Conservation (phyloP, 257 asterid genomes). For the Verbascum thapsus region DNA sequence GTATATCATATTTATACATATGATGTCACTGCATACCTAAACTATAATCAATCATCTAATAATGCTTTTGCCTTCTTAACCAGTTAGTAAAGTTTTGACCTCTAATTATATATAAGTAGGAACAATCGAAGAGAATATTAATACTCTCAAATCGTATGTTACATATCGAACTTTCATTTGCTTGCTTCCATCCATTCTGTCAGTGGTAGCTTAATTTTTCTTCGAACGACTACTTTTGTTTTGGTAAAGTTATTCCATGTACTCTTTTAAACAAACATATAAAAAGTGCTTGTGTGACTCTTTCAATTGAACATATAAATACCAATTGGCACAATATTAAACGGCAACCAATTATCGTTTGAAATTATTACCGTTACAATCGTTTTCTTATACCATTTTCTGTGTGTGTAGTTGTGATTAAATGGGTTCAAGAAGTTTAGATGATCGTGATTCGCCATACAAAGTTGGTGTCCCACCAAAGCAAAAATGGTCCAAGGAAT, state of each 20-base stretch:
- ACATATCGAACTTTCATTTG: slow-evolving; percentile 31
- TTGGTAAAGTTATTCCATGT: slow-evolving; percentile 1
- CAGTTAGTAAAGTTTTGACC: slow-evolving; percentile 30
- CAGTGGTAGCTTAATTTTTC: slow-evolving; percentile 21
- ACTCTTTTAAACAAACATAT: neutral
- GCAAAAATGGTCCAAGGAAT: slow-evolving; percentile 64
- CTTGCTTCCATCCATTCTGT: slow-evolving; percentile 35
- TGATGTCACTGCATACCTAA: slow-evolving; percentile 34
- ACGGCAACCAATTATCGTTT: slow-evolving; percentile 18
- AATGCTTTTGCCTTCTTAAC: slow-evolving; percentile 27
- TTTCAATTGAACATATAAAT: slow-evolving; percentile 21
- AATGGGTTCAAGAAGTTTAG: slow-evolving; percentile 47
- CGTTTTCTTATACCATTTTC: slow-evolving; percentile 10
- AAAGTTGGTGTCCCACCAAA: slow-evolving; percentile 87
- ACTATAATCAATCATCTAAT: slow-evolving; percentile 24
- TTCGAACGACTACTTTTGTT: neutral
- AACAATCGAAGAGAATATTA: slow-evolving; percentile 23
- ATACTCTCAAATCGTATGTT: neutral
- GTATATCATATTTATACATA: neutral
- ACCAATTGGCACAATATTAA: neutral
- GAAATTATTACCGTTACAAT: slow-evolving; percentile 14
- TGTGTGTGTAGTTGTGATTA: slow-evolving; percentile 21
- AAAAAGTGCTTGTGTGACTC: neutral
- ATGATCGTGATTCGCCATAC: slow-evolving; percentile 49
- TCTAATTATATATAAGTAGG: slow-evolving; percentile 35